Evolutionary conservation across 2,329 filamentous ascomycete species (phyloP).

Genomic region (Claviceps humidiphila): DNA sequence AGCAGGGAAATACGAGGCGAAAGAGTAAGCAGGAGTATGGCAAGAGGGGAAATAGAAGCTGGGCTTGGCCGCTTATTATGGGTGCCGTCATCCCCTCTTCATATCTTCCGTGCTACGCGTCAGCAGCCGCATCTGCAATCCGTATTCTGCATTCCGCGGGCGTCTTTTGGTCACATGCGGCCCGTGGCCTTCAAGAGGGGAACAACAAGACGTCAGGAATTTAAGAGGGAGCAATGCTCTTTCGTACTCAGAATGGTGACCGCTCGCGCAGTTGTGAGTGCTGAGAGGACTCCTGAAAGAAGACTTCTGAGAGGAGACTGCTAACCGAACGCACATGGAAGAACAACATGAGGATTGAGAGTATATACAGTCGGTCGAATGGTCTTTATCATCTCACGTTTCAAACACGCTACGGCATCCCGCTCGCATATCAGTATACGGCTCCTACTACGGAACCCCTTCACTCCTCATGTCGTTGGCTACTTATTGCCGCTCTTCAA

Average conservation of each 20-base stretch:
- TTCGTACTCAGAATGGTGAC: too few relatives aligned
- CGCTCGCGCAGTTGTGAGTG: constrained; percentile 14
- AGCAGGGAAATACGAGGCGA: background rate
- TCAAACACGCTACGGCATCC: constrained; percentile 4
- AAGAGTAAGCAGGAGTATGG: background rate
- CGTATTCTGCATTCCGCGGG: constrained; percentile 20
- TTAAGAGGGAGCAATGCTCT: too few relatives aligned
- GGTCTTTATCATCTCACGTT: constrained; percentile 7
- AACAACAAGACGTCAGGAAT: too few relatives aligned
- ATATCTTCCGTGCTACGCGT: constrained; percentile 19
- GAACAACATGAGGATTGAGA: background rate
- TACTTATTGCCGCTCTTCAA: background rate
- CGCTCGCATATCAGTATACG: background rate
- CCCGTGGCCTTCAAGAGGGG: too few relatives aligned
- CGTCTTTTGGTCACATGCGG: too few relatives aligned
- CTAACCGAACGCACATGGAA: too few relatives aligned
- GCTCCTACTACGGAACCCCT: background rate
- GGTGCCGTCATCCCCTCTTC: background rate
- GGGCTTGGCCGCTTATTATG: too few relatives aligned
- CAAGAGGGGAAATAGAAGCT: too few relatives aligned
- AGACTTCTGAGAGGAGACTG: too few relatives aligned
- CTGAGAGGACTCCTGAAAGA: too few relatives aligned
- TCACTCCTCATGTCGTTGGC: background rate
- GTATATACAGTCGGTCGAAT: constrained; percentile 3
- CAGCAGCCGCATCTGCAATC: constrained; percentile 20